These are phyloP conservation scores for Arbutus unedo DNA, from an alignment of 148 eudicot species.

Conservation along the genomic window DNA sequence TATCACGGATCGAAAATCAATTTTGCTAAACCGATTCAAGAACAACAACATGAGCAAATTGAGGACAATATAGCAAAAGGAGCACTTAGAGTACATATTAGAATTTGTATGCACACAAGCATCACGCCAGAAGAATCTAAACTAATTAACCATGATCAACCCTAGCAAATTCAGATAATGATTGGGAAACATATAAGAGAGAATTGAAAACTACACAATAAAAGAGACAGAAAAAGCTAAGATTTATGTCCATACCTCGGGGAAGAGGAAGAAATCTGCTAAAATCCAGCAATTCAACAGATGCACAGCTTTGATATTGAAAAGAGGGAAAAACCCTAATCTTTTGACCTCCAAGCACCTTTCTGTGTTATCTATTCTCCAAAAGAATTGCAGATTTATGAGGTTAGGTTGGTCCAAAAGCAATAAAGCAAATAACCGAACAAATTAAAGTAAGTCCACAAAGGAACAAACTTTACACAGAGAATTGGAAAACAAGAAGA, in stretches of 20 bases:
- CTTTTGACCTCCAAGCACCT: conserved; percentile 9
- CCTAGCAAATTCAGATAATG: neutral
- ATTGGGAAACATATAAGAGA: neutral
- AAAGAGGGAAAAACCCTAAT: neutral
- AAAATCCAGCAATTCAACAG: conserved; percentile 10
- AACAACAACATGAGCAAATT: neutral
- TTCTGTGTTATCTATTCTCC: neutral
- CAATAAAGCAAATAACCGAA: neutral
- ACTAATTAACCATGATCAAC: neutral
- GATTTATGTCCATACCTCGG: conserved; percentile 9
- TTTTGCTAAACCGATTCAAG: conserved; percentile 4
- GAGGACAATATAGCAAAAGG: neutral
- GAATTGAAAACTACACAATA: neutral
- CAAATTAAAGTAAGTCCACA: conserved; percentile 4
- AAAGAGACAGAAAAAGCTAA: neutral
- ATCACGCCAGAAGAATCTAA: conserved; percentile 4
- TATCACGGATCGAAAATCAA: neutral
- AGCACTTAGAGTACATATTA: neutral
- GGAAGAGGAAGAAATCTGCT: neutral
- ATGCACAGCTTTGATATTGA: conserved; percentile 12
- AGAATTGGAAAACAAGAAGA: neutral
- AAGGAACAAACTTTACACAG: conserved; percentile 8
- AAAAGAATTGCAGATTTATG: neutral
- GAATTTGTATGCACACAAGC: neutral
- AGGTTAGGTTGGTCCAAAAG: conserved; percentile 17